Conservation (phyloP, 2,329 filamentous ascomycete genomes). For the Colletotrichum siamense region DNA sequence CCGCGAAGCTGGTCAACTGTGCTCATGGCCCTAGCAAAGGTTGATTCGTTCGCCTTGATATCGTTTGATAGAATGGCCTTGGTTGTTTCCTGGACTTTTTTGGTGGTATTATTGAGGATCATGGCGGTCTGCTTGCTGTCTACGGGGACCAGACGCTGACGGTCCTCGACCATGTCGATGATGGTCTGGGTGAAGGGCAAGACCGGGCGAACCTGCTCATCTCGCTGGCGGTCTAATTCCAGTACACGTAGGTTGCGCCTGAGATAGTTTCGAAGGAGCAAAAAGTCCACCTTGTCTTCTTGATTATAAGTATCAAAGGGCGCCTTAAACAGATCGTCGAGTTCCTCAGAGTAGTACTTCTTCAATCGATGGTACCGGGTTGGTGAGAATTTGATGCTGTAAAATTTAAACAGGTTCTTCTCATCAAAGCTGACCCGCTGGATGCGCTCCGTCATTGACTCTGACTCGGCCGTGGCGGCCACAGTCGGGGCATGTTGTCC, state of each 20-base stretch:
- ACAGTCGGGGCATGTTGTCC: neutral
- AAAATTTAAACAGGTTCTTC: conserved; percentile 51
- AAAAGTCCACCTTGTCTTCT: conserved; percentile 52
- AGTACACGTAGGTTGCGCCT: conserved; percentile 28
- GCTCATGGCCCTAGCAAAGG: conserved; percentile 30
- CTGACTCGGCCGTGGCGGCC: neutral
- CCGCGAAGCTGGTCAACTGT: conserved; percentile 45
- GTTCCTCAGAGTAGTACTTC: conserved; percentile 46
- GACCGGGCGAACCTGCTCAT: conserved; percentile 41
- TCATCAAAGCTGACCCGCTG: conserved; percentile 50
- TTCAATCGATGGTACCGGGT: conserved; percentile 42
- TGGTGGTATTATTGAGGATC: conserved; percentile 40
- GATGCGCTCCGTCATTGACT: conserved; percentile 46
- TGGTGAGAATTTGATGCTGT: conserved; percentile 51
- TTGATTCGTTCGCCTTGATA: conserved; percentile 24
- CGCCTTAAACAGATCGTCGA: conserved; percentile 31
- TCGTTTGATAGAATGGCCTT: conserved; percentile 38
- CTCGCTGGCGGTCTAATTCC: conserved; percentile 35
- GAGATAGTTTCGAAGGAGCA: conserved; percentile 55
- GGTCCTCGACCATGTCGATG: conserved; percentile 50
- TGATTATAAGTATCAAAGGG: conserved; percentile 37
- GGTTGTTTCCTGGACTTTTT: conserved; percentile 35
- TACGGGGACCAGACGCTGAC: conserved; percentile 49
- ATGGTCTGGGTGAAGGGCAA: conserved; percentile 50
- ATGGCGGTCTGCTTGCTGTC: conserved; percentile 47